Conservation (phyloP, 805 yeast species). For the Yamadazyma tumulicola region DNA sequence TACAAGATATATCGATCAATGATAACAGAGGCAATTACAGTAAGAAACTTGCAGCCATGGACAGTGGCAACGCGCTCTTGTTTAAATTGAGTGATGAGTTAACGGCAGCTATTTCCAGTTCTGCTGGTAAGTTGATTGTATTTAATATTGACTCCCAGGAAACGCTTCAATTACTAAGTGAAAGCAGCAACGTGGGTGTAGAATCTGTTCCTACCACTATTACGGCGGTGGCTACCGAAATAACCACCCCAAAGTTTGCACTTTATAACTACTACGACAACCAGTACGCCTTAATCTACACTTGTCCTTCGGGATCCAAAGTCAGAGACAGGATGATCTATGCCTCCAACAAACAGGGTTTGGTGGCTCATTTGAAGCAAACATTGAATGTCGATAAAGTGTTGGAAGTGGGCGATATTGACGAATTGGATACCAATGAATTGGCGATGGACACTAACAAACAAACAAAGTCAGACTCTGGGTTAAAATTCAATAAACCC, state of each 20-base stretch:
- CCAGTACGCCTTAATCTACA: constrained; percentile 61
- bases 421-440: constrained; percentile 58
- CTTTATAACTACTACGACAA: constrained; percentile 42
- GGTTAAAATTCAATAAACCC: constrained; percentile 52
- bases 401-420: constrained; percentile 71
- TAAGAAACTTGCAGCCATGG: constrained; percentile 36
- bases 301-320: constrained; percentile 88
- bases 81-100: constrained; percentile 25
- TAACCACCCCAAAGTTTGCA: constrained; percentile 47
- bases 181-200: constrained; percentile 17
- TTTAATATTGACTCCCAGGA: constrained; percentile 55
- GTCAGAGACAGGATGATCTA: constrained; percentile 91
- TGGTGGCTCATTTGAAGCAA: constrained; percentile 47
- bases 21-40: constrained; percentile 9
- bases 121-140: constrained; percentile 31
- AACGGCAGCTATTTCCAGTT: constrained; percentile 20
- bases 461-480: constrained; percentile 12
- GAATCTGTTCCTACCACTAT: constrained; percentile 20
- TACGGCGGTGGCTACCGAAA: constrained; percentile 15
- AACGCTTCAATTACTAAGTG: constrained; percentile 22
- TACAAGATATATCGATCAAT: constrained; percentile 26
- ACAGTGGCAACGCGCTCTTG: constrained; percentile 16
- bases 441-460: constrained; percentile 25
- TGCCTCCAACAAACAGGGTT: constrained; percentile 73
- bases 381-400: constrained; percentile 40